Evolutionary conservation across 768 basidiomycete species (phyloP), one percentile per base, ranked within the genome.

Genomic region (Infundibulicybe gibba): DNA sequence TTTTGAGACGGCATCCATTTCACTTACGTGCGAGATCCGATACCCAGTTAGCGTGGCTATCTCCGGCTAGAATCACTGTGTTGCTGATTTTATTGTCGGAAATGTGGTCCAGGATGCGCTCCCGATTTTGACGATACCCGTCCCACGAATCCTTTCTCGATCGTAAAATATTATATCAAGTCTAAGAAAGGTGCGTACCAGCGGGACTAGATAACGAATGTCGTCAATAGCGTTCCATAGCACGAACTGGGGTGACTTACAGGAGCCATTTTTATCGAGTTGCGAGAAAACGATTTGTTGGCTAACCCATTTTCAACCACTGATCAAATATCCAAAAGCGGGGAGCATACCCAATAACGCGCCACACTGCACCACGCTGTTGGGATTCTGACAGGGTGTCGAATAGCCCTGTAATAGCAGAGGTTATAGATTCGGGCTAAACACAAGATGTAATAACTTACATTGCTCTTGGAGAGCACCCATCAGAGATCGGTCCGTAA

Each of bases 41-140:
- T 13, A 75, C 79, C 80, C 80, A 81, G 56, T 79, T 80, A 3
- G 77, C 77, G 54, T 83, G 80, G 44, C 76, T 77, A 54, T 83
- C 81, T 12, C 81, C 79, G n/a, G 80, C 68, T 13, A 82, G 65
- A 44, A 81, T 72, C 47, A 81, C 56, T 1, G 75, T 75, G 55
- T 81, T 81, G 61, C 63, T 66, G 47, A 83, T 80, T 40, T 67
- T 64, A 54, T 79, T 73, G 20, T 62, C 43, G 53, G 74, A 69
- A 15, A 83, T 60, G 47, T 78, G 72, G 44, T 75, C 65, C 17
- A 81, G 64, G 31, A 84, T 61, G 16, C 79, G 71, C 21, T 67
- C 61, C 19, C 80, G 68, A 57, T 81, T 79, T 6, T 74, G 71
- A n/a, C 72, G 66, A 54, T 83, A 83, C 0, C 80, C 80, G 48